Conservation (phyloP, 192 early-diverging fungal genomes). For the Neocallimastix lanati region DNA sequence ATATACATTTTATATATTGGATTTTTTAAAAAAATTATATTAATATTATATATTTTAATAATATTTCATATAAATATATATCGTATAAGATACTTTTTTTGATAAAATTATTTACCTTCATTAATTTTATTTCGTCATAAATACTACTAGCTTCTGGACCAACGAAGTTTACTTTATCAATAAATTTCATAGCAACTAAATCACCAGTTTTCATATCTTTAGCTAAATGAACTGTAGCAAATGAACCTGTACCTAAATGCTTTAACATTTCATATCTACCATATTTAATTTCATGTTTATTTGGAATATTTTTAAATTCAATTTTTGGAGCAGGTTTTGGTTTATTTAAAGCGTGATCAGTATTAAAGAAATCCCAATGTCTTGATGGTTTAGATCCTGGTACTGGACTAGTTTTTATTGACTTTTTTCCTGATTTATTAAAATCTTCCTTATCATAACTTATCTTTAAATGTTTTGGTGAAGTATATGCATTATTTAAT, state of each 20-base stretch:
- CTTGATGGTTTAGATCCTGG: not conserved
- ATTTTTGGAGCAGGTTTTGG: not conserved
- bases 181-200: conserved; percentile 36
- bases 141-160: conserved; percentile 18
- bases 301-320: not conserved
- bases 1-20: too few species aligned
- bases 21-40: too few species aligned
- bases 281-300: not conserved
- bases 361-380: not conserved
- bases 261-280: not conserved
- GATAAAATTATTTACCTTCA: too few species aligned
- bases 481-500: not conserved
- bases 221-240: conserved; percentile 42
- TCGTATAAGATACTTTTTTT: too few species aligned
- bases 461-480: not conserved
- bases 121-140: conserved; percentile 15
- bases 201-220: conserved; percentile 18
- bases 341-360: not conserved
- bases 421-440: not conserved
- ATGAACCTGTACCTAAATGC: conserved; percentile 28
- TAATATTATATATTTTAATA: too few species aligned
- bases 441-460: not conserved
- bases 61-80: too few species aligned
- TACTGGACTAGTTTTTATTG: not conserved
- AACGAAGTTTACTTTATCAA: conserved; percentile 18